Evolutionary conservation across 129 eudicot genomes (phyloP), one percentile per base, ranked within the genome.

Genomic region (Ambrosia trifida): DNA sequence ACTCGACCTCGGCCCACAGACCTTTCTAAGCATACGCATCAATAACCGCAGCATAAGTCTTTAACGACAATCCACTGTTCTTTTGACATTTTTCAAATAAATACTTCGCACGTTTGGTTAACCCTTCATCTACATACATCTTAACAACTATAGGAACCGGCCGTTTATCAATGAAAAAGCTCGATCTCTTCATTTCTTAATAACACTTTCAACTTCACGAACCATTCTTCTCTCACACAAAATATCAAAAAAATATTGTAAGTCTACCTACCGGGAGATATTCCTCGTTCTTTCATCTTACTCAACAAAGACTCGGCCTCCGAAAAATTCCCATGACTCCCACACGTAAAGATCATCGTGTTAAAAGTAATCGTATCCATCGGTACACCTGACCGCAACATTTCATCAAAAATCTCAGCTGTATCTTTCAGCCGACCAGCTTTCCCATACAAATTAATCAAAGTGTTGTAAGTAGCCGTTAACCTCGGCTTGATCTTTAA

Each of bases 1-100:
- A 81, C 84, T 91, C 97, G 1, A 95, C 97, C 77, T 92, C 98
- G 64, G 86, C 83, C 95, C 98, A 92, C 58, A 89, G 88, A 17
- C 96, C 98, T 58, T 83, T 80, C 12, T 91, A 89, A 31, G 95
- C 95, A 82, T 83, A 91, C 2, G 80, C 83, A 76, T 91, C 92
- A 2, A 88, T 79, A 70, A 91, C 74, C 7, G 88, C 90, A 51
- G 90, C 91, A 70, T 78, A 83, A 3, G 75, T 79, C 75, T 45
- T 85, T 2, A 90, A 82, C 4, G 88, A 75, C 75, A 92, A 78
- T 24, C 79, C 79, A 32, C 81, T 82, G 14, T 69, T 57, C 35
- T 71, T 77, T 19, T 66, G 78, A 45, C 76, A 79, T 74, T 79
- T 92, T 70, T 83, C 81, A 8, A 89, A 78, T 68, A 86, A 19